A percentile compares a stretch with the other conserved stretches of the same genome.
phyloP scores from a whole-genome alignment of 176 grass and related monocot species.

The Zoysia pacifica region DNA sequence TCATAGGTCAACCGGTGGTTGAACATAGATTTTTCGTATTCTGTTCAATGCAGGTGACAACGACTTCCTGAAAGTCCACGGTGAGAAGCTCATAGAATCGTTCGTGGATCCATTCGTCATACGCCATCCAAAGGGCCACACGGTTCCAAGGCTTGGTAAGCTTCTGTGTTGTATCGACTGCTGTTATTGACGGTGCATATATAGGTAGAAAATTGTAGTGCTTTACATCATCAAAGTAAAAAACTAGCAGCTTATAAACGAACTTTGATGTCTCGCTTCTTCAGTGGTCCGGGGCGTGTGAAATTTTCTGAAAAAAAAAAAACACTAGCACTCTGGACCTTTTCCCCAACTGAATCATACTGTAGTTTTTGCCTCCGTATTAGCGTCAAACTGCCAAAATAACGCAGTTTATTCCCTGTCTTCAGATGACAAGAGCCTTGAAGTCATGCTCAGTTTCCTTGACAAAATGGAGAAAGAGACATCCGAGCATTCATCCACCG shows the following conservation, averaged over 20 bases:
- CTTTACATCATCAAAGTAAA: neutral
- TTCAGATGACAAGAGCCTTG: conserved; percentile 58
- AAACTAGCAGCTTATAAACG: neutral
- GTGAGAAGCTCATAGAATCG: conserved; percentile 70
- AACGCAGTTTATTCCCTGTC: conserved; percentile 1
- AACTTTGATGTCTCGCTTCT: neutral
- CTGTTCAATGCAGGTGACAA: conserved; percentile 57
- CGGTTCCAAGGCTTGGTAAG: conserved; percentile 92
- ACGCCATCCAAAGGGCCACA: conserved; percentile 92
- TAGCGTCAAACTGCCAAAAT: neutral
- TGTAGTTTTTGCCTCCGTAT: no score
- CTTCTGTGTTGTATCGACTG: neutral
- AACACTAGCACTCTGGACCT: no score
- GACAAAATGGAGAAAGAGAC: conserved; percentile 57
- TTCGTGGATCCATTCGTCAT: conserved; percentile 73
- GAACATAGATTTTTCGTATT: neutral
- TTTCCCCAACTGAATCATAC: neutral
- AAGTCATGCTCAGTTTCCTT: conserved; percentile 51
- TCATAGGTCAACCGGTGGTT: neutral
- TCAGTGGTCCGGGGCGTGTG: neutral
- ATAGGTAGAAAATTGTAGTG: neutral
- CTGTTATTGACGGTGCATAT: neutral
- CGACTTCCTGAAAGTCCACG: conserved; percentile 67
- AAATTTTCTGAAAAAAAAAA: neutral
- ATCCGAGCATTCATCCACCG: neutral